Evolutionary conservation across 805 yeast species (phyloP).

Genomic region (Lipomyces chichibuensis): DNA sequence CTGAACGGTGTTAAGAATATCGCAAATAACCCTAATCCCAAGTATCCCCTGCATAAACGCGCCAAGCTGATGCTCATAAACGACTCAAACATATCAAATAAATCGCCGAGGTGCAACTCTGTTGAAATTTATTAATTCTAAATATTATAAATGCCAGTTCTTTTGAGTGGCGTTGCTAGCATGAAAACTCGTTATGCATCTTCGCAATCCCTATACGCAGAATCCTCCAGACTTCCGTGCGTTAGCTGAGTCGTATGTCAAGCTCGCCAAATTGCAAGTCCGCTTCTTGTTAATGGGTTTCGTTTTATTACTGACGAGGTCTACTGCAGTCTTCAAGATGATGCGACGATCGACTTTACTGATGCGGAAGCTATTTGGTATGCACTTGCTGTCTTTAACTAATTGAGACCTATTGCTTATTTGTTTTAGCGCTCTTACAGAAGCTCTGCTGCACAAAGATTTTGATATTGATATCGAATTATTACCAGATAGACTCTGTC

Average conservation of each 20-base stretch:
- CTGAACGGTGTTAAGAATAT: background rate
- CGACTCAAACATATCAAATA: no score
- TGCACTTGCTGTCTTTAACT: background rate
- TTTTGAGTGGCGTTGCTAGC: background rate
- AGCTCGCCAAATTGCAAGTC: slow-evolving; percentile 24
- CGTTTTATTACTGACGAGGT: background rate
- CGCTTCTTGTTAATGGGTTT: background rate
- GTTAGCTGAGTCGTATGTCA: slow-evolving; percentile 25
- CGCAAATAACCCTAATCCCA: background rate
- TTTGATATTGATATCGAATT: slow-evolving; percentile 29
- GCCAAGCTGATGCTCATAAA: background rate
- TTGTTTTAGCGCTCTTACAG: slow-evolving; percentile 24
- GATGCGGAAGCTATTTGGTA: slow-evolving; percentile 31
- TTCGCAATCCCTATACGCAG: slow-evolving; percentile 21
- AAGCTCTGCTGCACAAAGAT: slow-evolving; percentile 23
- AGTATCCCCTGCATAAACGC: background rate
- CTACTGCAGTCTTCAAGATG: slow-evolving; percentile 8
- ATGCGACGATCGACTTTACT: slow-evolving; percentile 19
- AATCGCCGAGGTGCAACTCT: no score
- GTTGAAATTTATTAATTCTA: no score
- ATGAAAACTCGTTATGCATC: slow-evolving; percentile 22
- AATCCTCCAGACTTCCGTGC: slow-evolving; percentile 19
- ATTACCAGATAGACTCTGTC: slow-evolving; percentile 32
- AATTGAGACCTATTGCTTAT: background rate
- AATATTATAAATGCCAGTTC: background rate